These are phyloP conservation scores for Cruciata laevipes DNA, from an alignment of 257 asterid species.

Conservation along the genomic window DNA sequence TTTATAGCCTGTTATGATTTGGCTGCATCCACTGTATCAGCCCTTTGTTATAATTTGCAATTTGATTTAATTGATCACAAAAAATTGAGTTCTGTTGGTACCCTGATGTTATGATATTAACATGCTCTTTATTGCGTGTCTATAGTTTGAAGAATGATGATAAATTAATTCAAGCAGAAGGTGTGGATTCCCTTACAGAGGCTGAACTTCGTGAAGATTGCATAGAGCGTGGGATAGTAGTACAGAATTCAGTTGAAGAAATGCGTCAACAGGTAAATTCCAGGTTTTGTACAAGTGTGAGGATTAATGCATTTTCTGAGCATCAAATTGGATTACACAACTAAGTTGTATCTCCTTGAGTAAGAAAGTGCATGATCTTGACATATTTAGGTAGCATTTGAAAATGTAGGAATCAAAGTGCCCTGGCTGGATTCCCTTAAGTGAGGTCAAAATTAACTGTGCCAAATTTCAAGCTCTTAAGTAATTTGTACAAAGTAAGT, in stretches of 20 bases:
- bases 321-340: neutral
- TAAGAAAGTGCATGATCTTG: neutral
- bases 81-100: neutral
- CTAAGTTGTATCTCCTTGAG: neutral
- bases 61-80: too few relatives aligned
- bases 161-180: slow-evolving; percentile 78
- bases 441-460: neutral
- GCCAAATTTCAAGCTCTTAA: neutral
- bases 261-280: slow-evolving; percentile 80
- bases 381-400: neutral
- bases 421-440: too few relatives aligned
- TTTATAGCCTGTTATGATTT: too few relatives aligned
- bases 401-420: neutral
- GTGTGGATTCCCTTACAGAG: slow-evolving; percentile 84
- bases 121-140: slow-evolving; percentile 5
- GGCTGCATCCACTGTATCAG: neutral
- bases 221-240: slow-evolving; percentile 89
- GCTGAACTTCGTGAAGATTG: slow-evolving; percentile 94
- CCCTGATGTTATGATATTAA: neutral
- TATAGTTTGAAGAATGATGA: slow-evolving; percentile 71
- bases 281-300: neutral
- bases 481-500: neutral
- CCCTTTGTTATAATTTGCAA: neutral
- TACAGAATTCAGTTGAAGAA: slow-evolving; percentile 71
- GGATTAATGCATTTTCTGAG: neutral